Conservation (phyloP, 2,329 filamentous ascomycete genomes). For the Stemphylium vesicarium region DNA sequence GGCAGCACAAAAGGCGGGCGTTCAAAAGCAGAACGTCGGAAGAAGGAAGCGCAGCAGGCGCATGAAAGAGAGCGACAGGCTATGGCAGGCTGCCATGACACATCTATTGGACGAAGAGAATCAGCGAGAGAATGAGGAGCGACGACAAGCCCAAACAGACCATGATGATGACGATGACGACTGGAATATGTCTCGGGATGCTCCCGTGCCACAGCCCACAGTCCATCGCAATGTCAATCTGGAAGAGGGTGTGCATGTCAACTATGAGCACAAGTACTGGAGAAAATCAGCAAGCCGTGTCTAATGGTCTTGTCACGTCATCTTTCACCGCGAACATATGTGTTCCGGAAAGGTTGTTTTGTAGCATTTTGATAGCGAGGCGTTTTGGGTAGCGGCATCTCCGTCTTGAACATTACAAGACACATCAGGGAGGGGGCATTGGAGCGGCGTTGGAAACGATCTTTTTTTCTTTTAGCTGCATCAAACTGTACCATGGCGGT, state of each 20-base stretch:
- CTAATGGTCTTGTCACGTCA: constrained; percentile 8
- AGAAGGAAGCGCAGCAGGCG: constrained; percentile 50
- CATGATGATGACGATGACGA: constrained; percentile 28
- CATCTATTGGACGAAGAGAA: constrained; percentile 55
- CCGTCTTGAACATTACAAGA: constrained; percentile 18
- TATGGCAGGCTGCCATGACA: constrained; percentile 64
- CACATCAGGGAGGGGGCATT: constrained; percentile 27
- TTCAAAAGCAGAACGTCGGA: constrained; percentile 42
- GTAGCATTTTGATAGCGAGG: constrained; percentile 48
- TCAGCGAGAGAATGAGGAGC: constrained; percentile 33
- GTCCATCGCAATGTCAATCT: constrained; percentile 36
- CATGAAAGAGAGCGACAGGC: constrained; percentile 54
- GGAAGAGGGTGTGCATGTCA: constrained; percentile 58
- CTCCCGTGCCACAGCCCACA: constrained; percentile 40
- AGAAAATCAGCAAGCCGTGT: constrained; percentile 52
- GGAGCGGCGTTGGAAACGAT: constrained; percentile 24
- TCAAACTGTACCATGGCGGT: constrained; percentile 27
- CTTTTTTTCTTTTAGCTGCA: background rate
- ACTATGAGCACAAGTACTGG: constrained; percentile 66
- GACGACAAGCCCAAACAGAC: constrained; percentile 23
- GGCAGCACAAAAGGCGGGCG: constrained; percentile 56
- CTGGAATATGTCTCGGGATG: constrained; percentile 27
- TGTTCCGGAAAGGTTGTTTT: constrained; percentile 11
- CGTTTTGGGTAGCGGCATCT: constrained; percentile 43
- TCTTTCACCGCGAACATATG: background rate